Base-by-base conservation (phyloP, 257 asterid species). In the Nicotiana otophora region DNA sequence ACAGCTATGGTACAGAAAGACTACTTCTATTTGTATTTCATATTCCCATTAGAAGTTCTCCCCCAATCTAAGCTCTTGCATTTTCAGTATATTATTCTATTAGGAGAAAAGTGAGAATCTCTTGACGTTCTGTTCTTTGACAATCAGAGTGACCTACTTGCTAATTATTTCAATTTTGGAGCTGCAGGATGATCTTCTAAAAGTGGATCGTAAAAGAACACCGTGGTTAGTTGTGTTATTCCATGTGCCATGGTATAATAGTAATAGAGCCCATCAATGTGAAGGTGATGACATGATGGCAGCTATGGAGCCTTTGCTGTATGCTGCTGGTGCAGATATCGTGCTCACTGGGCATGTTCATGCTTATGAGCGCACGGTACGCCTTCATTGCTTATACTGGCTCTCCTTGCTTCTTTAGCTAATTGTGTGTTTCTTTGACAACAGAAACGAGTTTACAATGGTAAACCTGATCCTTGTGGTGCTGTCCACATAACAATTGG, bases 201-300 rank as follows among this genome's bases (percentile, higher is more conserved):
- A 86, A 69, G 93, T 96, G 60, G 92, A 93, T 69, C 96, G 98
- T 17, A 85, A 82, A 85, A 89, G 55, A 81, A 93, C 99, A 53
- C 98, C 98, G 2, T 96, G 99, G 99, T 63, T 96, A 7, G 28
- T 94, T 57, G 98, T 87, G 57, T 78, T 94, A 31, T 90, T 94
- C 86, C 99, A 96, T 23, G 95, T 88, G 31, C 98, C 99, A 15
- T 96, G 99, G 99, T 96, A 94, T 82, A 96, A 93, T 89, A 93
- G 95, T 80, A 94, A 96, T 65, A 33, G 10, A 81, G 98, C 99
- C 82, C 99, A 96, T 90, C 97, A 89, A 84, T 91, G 98, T 65
- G 99, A 96, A 91, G 98, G 98, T 30, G 89, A 93, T 58, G 86
- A 80, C 78, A 96, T 96, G 99, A 96, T 88, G 97, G 86, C 89